Base-by-base conservation (phyloP, 1,284 basidiomycete species). In the Trichosporon coremiiforme region DNA sequence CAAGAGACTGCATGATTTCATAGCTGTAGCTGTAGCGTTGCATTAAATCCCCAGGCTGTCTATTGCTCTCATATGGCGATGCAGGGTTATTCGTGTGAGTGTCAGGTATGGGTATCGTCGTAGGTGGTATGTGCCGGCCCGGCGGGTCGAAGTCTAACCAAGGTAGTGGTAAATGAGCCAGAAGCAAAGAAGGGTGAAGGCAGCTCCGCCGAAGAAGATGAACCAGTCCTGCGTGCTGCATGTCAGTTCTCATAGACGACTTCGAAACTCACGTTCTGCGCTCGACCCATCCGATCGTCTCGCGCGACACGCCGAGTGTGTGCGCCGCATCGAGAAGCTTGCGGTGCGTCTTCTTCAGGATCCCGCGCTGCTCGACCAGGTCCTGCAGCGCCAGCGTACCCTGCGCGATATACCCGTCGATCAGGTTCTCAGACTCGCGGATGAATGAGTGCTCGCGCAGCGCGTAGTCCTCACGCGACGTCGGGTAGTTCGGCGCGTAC, bases 201-300 rank as follows among this genome's bases (percentile, higher is more conserved):
- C 82, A 0, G 90, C 90, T 8, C 94, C 95, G 7, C 84, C 90
- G 63, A 91, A 84, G 83, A 97, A 94, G 75, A 97, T 95, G 75
- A 93, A 95, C 85, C 90, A 93, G 79, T 98, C 95, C 82, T 95
- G 94, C 50, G 90, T 93, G 80, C 93, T 95, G 79, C n/a, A 35
- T 9, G 66, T 66, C 70, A 75, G 68, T 75, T 74, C n/a, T n/a
- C n/a, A n/a, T n/a, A n/a, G n/a, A n/a, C n/a, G n/a, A n/a, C n/a
- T n/a, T n/a, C n/a, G n/a, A n/a, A 7, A 83, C 85, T 77, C 78
- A 93, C 90, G 93, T 95, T 81, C 95, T 86, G 75, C 90, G 87
- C 80, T 98, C 95, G 75, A 98, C 94, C 92, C 94, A 98, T 2
- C 91, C 89, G 81, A 98, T 97, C 29, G 95, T 94, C 80, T 95